A percentile compares a stretch with the other conserved stretches of the same genome.
Conservation (phyloP, 2,329 filamentous ascomycete genomes). For the Sphaerulina populicola region DNA sequence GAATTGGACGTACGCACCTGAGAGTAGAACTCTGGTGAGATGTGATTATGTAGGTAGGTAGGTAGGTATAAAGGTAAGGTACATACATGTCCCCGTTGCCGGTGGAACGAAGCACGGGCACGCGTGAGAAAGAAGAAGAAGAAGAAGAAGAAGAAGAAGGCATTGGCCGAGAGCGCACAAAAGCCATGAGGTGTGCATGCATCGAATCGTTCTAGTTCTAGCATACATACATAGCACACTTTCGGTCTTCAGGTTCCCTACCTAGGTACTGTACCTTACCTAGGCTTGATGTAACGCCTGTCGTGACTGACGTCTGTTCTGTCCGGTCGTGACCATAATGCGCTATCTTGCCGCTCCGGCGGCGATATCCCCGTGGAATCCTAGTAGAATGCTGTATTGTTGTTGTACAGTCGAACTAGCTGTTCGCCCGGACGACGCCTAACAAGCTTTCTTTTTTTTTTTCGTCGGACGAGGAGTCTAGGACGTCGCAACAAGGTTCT, state of each 20-base stretch:
- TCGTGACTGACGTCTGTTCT: background rate
- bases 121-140: background rate
- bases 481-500: background rate
- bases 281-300: no score
- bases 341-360: background rate
- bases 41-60: no score
- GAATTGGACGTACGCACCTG: no score
- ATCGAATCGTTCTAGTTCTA: background rate
- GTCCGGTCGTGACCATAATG: background rate
- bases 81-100: background rate
- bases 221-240: no score
- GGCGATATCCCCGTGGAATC: conserved; percentile 3
- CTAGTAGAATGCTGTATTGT: background rate
- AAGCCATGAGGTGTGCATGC: no score
- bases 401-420: background rate
- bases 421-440: background rate
- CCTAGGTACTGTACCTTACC: no score
- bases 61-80: no score
- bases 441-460: no score
- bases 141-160: background rate
- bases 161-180: background rate
- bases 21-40: no score
- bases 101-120: conserved; percentile 1
- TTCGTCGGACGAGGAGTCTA: no score
- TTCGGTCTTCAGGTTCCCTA: no score